Evolutionary conservation across 495 filamentous ascomycete genomes (phyloP).

Genomic region (Aspergillus nidulans): DNA sequence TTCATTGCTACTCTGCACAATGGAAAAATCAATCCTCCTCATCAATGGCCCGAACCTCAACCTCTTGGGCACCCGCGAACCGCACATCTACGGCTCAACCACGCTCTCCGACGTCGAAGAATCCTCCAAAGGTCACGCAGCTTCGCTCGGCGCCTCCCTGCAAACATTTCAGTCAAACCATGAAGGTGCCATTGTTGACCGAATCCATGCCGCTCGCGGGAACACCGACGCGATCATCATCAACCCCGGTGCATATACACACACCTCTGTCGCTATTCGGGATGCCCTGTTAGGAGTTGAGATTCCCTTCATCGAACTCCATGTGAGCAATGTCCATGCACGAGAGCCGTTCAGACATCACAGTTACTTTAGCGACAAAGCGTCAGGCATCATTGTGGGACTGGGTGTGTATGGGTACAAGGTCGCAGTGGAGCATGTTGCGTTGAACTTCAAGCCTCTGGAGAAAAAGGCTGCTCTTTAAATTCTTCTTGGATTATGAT

Average conservation of each 20-base stretch:
- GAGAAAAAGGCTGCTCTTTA: slow-evolving; percentile 20
- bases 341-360: slow-evolving; percentile 60
- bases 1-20: slow-evolving; percentile 11
- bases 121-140: slow-evolving; percentile 39
- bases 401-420: slow-evolving; percentile 65
- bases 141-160: slow-evolving; percentile 37
- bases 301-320: slow-evolving; percentile 68
- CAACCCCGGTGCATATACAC: slow-evolving; percentile 66
- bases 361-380: slow-evolving; percentile 68
- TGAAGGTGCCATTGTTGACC: slow-evolving; percentile 60
- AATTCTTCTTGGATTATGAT: neutral
- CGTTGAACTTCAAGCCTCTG: slow-evolving; percentile 37
- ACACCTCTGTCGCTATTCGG: slow-evolving; percentile 62
- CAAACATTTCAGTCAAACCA: slow-evolving; percentile 61
- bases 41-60: slow-evolving; percentile 81
- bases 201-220: slow-evolving; percentile 52
- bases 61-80: slow-evolving; percentile 69
- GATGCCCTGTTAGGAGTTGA: slow-evolving; percentile 61
- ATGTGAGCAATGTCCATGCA: slow-evolving; percentile 65
- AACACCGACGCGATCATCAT: slow-evolving; percentile 59
- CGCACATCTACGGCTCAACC: slow-evolving; percentile 61
- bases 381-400: slow-evolving; percentile 61
- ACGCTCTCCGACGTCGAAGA: slow-evolving; percentile 56
- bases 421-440: slow-evolving; percentile 62
- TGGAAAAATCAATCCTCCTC: slow-evolving; percentile 59